Percentiles rank a stretch among this genome's conserved stretches.
These are phyloP conservation scores for Puccinia horiana DNA, from an alignment of 1,284 basidiomycete genomes.

Conservation along the genomic window DNA sequence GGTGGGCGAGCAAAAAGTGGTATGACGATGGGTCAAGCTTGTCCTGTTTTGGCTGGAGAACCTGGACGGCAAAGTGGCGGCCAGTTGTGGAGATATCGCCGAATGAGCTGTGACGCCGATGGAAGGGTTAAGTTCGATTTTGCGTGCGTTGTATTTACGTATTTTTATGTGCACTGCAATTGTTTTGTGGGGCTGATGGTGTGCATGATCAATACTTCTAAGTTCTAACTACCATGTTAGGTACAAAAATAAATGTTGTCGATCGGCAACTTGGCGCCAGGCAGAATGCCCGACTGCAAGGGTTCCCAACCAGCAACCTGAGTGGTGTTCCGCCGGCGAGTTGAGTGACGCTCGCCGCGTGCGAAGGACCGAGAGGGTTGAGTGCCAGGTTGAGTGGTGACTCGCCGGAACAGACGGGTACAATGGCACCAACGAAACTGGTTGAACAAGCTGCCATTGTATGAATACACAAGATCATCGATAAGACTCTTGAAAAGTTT, in stretches of 20 bases:
- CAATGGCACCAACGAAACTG: no score
- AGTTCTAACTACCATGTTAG: background rate
- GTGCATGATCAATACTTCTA: no score
- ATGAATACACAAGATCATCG: no score
- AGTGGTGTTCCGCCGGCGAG: background rate
- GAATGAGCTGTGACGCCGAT: background rate
- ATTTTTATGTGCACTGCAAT: background rate
- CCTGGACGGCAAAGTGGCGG: background rate
- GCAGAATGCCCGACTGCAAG: background rate
- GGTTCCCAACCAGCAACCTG: background rate
- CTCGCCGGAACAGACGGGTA: no score
- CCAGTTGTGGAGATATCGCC: background rate
- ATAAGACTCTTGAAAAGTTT: no score
- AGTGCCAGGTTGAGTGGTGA: no score
- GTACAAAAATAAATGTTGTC: background rate
- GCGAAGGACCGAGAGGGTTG: background rate
- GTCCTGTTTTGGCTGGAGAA: no score
- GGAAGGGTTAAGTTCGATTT: background rate
- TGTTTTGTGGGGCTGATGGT: no score
- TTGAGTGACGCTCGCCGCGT: background rate
- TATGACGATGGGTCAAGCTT: background rate
- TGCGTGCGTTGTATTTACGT: background rate
- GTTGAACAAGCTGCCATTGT: background rate
- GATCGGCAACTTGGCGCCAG: background rate
- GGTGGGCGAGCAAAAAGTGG: background rate